Evolutionary conservation across 202 grass and related monocot genomes (phyloP).

Genomic region (Elaeis oleifera): DNA sequence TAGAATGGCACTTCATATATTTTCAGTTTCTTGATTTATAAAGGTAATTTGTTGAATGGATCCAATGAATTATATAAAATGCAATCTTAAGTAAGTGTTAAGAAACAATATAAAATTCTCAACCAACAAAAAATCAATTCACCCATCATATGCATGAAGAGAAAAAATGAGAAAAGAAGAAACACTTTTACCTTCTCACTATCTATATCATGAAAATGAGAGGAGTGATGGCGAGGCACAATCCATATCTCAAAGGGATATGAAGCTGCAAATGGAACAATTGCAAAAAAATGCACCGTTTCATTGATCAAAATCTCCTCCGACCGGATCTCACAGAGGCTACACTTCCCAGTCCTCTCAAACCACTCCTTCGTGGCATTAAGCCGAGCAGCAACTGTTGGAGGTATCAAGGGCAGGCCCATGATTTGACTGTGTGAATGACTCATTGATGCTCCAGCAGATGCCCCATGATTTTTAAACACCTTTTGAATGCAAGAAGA

Average conservation of each 20-base stretch:
- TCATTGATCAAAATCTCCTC: conserved; percentile 55
- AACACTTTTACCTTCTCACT: conserved; percentile 39
- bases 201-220: conserved; percentile 84
- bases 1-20: too few species aligned
- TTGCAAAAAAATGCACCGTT: conserved; percentile 50
- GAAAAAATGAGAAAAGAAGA: conserved; percentile 2
- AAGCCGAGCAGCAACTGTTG: conserved; percentile 54
- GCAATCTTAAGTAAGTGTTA: too few species aligned
- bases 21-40: too few species aligned
- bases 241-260: conserved; percentile 97
- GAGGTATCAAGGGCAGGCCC: conserved; percentile 80
- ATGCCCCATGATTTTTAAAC: conserved; percentile 89
- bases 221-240: conserved; percentile 53
- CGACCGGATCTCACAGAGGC: conserved; percentile 52
- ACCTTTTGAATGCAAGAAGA: conserved; percentile 37
- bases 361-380: conserved; percentile 60
- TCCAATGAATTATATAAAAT: too few species aligned
- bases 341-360: conserved; percentile 54
- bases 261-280: conserved; percentile 81
- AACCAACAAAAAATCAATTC: too few species aligned
- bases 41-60: too few species aligned
- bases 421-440: conserved; percentile 96
- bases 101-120: too few species aligned
- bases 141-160: neutral
- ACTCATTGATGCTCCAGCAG: conserved; percentile 87